These are phyloP conservation scores for Globisporangium echinulatum DNA, from an alignment of 352 stramenopile species.

Conservation along the genomic window DNA sequence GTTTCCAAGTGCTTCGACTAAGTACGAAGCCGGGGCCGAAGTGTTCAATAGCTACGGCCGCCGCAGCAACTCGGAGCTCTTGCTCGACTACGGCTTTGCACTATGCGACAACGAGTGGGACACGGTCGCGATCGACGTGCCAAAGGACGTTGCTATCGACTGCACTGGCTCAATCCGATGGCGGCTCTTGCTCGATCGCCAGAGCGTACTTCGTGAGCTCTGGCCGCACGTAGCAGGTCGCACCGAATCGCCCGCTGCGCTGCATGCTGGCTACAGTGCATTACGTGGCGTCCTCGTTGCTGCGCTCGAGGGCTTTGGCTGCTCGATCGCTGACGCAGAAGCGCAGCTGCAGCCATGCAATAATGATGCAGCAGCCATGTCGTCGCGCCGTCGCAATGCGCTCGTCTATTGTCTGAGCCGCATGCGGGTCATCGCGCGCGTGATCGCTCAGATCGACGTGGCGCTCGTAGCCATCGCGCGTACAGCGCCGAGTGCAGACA, in stretches of 20 bases:
- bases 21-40: slow-evolving; percentile 55
- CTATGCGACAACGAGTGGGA: slow-evolving; percentile 88
- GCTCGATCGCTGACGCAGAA: slow-evolving; percentile 20
- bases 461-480: slow-evolving; percentile 15
- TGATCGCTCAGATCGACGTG: slow-evolving; percentile 32
- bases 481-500: not conserved
- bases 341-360: slow-evolving; percentile 13
- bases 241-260: not conserved
- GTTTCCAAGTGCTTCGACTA: slow-evolving; percentile 52
- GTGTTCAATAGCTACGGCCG: slow-evolving; percentile 92
- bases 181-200: slow-evolving; percentile 39
- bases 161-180: slow-evolving; percentile 1
- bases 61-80: slow-evolving; percentile 79
- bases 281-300: slow-evolving; percentile 13
- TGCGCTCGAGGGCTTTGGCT: slow-evolving; percentile 16
- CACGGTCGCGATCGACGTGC: slow-evolving; percentile 54
- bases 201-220: slow-evolving; percentile 41
- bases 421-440: slow-evolving; percentile 28
- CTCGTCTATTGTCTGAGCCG: slow-evolving; percentile 43
- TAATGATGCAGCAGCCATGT: slow-evolving; percentile 7
- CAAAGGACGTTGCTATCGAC: slow-evolving; percentile 14
- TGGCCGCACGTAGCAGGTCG: slow-evolving; percentile 16
- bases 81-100: slow-evolving; percentile 92
- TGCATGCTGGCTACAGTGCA: slow-evolving; percentile 6
- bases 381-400: slow-evolving; percentile 21